Base-by-base conservation (phyloP, 306 rosid genomes). In the Canavalia gladiata region DNA sequence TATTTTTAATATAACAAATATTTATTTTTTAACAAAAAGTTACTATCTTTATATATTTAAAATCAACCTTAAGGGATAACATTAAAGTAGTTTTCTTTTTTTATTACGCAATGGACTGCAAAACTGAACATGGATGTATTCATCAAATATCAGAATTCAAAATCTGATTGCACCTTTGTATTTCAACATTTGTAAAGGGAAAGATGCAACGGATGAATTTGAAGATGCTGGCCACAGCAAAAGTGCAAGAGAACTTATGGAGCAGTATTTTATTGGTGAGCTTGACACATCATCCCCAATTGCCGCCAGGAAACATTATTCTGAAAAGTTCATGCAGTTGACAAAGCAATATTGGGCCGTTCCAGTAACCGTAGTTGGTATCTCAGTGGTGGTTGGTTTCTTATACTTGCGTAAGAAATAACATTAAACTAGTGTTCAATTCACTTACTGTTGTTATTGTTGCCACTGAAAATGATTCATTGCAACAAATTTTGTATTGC, bases 191-290 rank as follows among this genome's bases (percentile, higher is more conserved):
- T 49, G 43, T 80, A 31, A 72, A 94, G 98, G 97, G 68, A 90
- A 68, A 82, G 97, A 93, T 70, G 99, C 97, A 58, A 88, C 95
- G 1, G 92, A 95, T 0, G 99, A 95, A 43, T 95, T 95, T 86
- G 99, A 95, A 87, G 99, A 95, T 87, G 97, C 88, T 8, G 99
- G 99, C 45, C 99, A 95, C 81, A 91, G 97, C 87, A 72, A 89
- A 76, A 65, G 29, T 3, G 93, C 99, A 12, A 93, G 79, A 86
- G 95, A 91, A 72, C 90, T 87, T 50, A 82, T 95, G 97, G 84
- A 87, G 83, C 58, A 82, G 55, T 91, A 85, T 82, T 93, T 49
- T 75, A 83, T 93, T 8, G 97, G 99, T 31, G 92, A 87, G 85
- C 85, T 95, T 37, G 97, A 91, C 86, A 60, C 87, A 3, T 60